These are phyloP conservation scores for Phytophthora pistaciae DNA, from an alignment of 352 stramenopile genomes.

Conservation along the genomic window DNA sequence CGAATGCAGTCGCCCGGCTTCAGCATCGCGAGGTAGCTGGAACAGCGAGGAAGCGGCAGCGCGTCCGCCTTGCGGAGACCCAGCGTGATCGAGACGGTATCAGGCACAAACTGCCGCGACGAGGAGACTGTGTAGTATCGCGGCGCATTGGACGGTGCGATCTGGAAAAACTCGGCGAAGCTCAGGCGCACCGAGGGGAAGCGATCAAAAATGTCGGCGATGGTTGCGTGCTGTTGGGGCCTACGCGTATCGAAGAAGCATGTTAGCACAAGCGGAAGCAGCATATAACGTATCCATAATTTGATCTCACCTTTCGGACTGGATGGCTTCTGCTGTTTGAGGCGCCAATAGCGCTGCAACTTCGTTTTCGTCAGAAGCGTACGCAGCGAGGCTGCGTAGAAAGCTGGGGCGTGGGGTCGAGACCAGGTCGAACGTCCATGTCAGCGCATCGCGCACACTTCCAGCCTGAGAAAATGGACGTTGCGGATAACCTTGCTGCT, in stretches of 20 bases:
- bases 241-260: slow-evolving; percentile 12
- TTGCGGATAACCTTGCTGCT: slow-evolving; percentile 23
- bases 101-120: slow-evolving; percentile 61
- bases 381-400: slow-evolving; percentile 66
- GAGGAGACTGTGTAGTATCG: slow-evolving; percentile 90
- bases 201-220: slow-evolving; percentile 73
- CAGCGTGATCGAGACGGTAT: slow-evolving; percentile 78
- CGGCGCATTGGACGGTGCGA: slow-evolving; percentile 68
- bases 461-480: slow-evolving; percentile 68
- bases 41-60: slow-evolving; percentile 77
- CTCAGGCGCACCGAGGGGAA: slow-evolving; percentile 74
- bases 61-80: slow-evolving; percentile 61
- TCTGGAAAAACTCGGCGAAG: slow-evolving; percentile 74
- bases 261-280: neutral
- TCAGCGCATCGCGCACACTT: slow-evolving; percentile 72
- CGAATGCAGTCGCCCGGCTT: slow-evolving; percentile 58
- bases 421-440: slow-evolving; percentile 80
- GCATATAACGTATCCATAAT: neutral
- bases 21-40: slow-evolving; percentile 71
- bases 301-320: slow-evolving; percentile 44
- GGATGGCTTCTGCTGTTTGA: slow-evolving; percentile 55
- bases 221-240: slow-evolving; percentile 48
- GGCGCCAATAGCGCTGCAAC: slow-evolving; percentile 53
- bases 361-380: slow-evolving; percentile 65
- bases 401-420: slow-evolving; percentile 71